phyloP scores from a whole-genome alignment of 257 asterid genomes.

The Rauvolfia tetraphylla region DNA sequence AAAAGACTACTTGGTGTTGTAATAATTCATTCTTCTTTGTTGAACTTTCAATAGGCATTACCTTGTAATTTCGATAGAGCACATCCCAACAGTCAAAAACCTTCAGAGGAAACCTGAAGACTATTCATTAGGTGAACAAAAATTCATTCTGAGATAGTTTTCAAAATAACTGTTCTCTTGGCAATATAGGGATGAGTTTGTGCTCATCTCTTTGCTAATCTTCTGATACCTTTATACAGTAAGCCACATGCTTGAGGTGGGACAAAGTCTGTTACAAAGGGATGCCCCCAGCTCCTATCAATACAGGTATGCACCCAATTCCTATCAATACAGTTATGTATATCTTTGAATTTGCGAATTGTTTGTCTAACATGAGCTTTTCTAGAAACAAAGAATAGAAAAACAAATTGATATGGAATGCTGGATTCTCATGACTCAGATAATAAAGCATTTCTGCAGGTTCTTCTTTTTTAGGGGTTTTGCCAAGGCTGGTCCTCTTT shows the following conservation, averaged over 20 bases:
- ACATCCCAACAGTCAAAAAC: constrained; percentile 71
- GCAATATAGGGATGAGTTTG: background rate
- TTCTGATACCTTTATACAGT: constrained; percentile 35
- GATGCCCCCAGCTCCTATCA: constrained; percentile 69
- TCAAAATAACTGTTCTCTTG: constrained; percentile 7
- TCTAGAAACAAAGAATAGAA: background rate
- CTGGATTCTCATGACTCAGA: background rate
- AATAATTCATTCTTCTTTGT: background rate
- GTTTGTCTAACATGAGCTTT: background rate
- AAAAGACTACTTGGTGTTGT: background rate
- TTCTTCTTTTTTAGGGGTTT: background rate
- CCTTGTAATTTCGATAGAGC: constrained; percentile 79
- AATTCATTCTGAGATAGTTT: background rate
- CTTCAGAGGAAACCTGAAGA: constrained; percentile 56
- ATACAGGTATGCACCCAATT: constrained; percentile 78
- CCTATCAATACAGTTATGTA: constrained; percentile 62
- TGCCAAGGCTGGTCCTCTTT: no score
- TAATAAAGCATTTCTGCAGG: background rate
- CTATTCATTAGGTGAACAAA: constrained; percentile 49
- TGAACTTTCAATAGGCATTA: constrained; percentile 57
- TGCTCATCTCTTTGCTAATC: constrained; percentile 10
- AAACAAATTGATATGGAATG: background rate
- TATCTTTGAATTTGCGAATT: constrained; percentile 3
- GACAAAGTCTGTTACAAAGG: constrained; percentile 50
- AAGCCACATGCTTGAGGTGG: constrained; percentile 79